Evolutionary conservation across 176 grass and related monocot genomes (phyloP), one percentile per base, ranked within the genome.

Genomic region (Pontederia crassipes): DNA sequence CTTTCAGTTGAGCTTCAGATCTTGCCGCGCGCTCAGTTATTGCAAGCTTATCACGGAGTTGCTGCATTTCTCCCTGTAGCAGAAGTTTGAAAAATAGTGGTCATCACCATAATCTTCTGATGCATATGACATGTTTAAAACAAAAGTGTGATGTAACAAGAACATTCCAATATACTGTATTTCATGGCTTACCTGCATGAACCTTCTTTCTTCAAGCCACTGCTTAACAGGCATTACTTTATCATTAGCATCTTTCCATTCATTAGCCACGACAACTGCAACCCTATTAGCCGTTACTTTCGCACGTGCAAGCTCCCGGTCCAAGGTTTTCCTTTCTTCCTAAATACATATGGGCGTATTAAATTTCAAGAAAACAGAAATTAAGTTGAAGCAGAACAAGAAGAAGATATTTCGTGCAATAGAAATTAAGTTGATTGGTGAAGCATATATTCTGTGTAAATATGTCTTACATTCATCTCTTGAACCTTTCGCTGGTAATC

Each of bases 151-250:
- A 40, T 40, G 32, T 40, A 40, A 40, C 32, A 40, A 40, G 32
- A 40, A 40, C 32, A 40, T 40, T 40, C 32, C 32, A 40, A 40
- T 40, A 40, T 40, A 7, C 32, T 11, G 17, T 54, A 4, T 40
- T 28, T 55, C 64, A 67, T 56, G 32, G 58, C 73, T 46, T 75
- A 91, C 93, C 69, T 91, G 93, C 79, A 97, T 71, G 74, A 97
- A 97, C 49, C 93, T 91, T 81, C 93, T 80, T 26, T 97, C 93
- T 71, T 97, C 87, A 57, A 97, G 93, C 93, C 93, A 97, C 64
- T 97, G 93, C 64, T 79, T 97, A 68, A 97, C 87, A 59, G 93
- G 93, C 93, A 97, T 97, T 65, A 97, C 93, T 91, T 97, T 97
- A 52, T 91, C 93, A 80, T 88, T 97, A 67, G 79, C 84, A 82